A percentile compares a stretch with the other conserved stretches of the same genome.
Evolutionary conservation across 352 stramenopile genomes (phyloP).

Genomic region (Phytopythium oedochilum): DNA sequence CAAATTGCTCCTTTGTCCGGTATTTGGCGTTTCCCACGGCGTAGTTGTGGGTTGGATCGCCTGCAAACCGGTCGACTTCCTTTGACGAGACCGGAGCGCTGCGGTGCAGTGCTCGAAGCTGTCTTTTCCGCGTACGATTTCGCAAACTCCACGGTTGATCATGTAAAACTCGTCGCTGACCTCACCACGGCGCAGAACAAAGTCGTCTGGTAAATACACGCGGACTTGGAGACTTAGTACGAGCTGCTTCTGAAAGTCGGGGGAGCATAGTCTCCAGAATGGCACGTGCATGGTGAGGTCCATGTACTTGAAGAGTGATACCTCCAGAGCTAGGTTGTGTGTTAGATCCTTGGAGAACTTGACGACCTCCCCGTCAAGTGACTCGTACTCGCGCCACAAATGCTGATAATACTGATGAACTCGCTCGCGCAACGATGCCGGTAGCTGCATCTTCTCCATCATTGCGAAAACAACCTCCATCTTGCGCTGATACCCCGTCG

Average conservation of each 20-base stretch:
- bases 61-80: background rate
- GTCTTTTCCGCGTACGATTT: constrained; percentile 18
- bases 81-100: background rate
- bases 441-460: constrained; percentile 53
- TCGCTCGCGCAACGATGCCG: constrained; percentile 36
- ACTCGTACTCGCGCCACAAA: constrained; percentile 63
- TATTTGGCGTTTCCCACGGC: no score
- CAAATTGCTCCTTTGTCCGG: background rate
- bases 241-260: constrained; percentile 55
- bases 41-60: background rate
- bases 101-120: constrained; percentile 13
- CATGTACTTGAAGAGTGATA: constrained; percentile 73
- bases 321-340: constrained; percentile 58
- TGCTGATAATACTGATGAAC: constrained; percentile 73
- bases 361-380: constrained; percentile 42
- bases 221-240: constrained; percentile 38
- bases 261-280: constrained; percentile 33
- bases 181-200: constrained; percentile 45
- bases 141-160: constrained; percentile 48
- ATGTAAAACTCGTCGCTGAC: constrained; percentile 56
- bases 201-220: constrained; percentile 61
- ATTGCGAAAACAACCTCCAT: constrained; percentile 48
- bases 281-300: constrained; percentile 41
- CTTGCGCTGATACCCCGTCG: constrained; percentile 45
- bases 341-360: constrained; percentile 50